Evolutionary conservation across 345 rosid genomes (phyloP), one percentile per base, ranked within the genome.

Genomic region (Excoecaria agallocha): DNA sequence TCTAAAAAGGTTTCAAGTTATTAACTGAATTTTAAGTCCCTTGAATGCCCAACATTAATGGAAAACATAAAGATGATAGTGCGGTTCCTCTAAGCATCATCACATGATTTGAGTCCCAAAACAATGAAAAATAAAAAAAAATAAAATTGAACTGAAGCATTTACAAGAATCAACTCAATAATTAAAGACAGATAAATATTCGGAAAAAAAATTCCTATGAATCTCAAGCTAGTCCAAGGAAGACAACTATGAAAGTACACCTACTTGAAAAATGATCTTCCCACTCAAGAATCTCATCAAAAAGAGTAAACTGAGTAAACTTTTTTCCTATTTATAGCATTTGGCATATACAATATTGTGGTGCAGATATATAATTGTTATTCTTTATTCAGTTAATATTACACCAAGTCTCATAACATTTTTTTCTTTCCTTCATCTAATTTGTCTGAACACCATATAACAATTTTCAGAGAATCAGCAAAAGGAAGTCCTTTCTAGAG

Each of bases 111-210:
- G 67, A 19, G 62, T 56, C 19, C 64, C 51, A 60, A 56, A 58
- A 46, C 49, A 30, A 0, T 30, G 30, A 30, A 30, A 30, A 30
- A 30, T 30, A 2, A 30, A 30, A 30, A 2, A 30, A 30, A 30
- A 30, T 30, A 30, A 37, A 67, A 52, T 56, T 38, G 60, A 48
- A 43, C 49, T 24, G 9, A 35, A 0, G 49, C 30, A 9, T 0
- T 7, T 25, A 25, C 22, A 9, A 41, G 43, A 49, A 61, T 52
- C 49, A 51, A 51, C 65, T 63, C 51, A 56, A 62, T 41, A 63
- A 70, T 38, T 39, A 76, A 61, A 17, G 49, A 67, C n/a, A 78
- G 71, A n/a, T 57, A 38, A 12, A 50, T 59, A 70, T 17, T 9
- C 22, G 17, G 25, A 59, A 8, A 35, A 65, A 35, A 45, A 68